Evolutionary conservation across 371 early-diverging fungal genomes (phyloP).

Genomic region (Zopfochytrium polystomum): DNA sequence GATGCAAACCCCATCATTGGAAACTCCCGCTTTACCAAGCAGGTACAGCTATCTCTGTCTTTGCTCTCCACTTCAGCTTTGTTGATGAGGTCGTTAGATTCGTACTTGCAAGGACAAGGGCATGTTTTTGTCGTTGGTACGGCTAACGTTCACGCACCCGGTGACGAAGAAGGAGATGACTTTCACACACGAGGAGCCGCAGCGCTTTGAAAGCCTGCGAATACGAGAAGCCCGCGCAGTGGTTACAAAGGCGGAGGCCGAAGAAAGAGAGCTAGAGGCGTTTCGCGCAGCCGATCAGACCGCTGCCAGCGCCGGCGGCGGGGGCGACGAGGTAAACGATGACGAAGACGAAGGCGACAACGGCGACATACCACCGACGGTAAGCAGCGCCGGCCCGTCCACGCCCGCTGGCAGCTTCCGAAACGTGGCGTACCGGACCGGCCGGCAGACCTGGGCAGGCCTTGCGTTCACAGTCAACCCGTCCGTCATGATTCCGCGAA

Average conservation of each 20-base stretch:
- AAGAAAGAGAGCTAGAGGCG: slow-evolving; percentile 50
- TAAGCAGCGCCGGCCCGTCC: slow-evolving; percentile 53
- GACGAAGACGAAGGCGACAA: background rate
- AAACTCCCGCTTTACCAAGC: slow-evolving; percentile 53
- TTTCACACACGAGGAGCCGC: slow-evolving; percentile 40
- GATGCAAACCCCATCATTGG: slow-evolving; percentile 59
- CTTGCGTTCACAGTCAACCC: slow-evolving; percentile 58
- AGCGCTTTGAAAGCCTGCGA: slow-evolving; percentile 51
- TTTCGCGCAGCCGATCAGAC: slow-evolving; percentile 6
- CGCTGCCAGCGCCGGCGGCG: background rate
- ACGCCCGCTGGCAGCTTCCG: background rate
- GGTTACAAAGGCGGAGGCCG: slow-evolving; percentile 46
- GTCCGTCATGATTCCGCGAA: slow-evolving; percentile 68
- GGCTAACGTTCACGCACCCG: slow-evolving; percentile 50
- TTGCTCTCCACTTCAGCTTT: no score
- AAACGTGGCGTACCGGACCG: slow-evolving; percentile 5
- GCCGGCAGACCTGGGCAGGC: slow-evolving; percentile 53
- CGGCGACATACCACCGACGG: slow-evolving; percentile 31
- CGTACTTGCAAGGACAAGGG: slow-evolving; percentile 64
- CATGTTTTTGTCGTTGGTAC: slow-evolving; percentile 50
- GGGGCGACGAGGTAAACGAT: background rate
- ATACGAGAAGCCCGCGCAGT: slow-evolving; percentile 61
- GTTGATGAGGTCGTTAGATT: no score
- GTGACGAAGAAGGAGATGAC: slow-evolving; percentile 17
- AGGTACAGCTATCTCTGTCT: no score